phyloP scores from a whole-genome alignment of 2,329 filamentous ascomycete genomes.

The Exophiala xenobiotica region DNA sequence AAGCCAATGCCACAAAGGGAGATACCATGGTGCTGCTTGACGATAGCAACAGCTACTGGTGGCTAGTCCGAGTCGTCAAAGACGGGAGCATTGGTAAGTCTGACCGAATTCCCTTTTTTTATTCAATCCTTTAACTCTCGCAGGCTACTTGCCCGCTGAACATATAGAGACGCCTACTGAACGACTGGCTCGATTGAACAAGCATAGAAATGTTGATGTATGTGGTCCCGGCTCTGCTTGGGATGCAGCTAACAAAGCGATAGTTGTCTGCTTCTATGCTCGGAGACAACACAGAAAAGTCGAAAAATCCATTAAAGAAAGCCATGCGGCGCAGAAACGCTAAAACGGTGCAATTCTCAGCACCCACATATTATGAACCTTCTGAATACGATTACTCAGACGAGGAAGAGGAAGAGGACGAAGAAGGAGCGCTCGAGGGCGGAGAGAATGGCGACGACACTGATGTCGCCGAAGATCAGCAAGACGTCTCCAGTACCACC shows the following conservation, averaged over 20 bases:
- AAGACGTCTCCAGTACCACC: constrained; percentile 35
- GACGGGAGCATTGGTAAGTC: constrained; percentile 83
- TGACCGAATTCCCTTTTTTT: background rate
- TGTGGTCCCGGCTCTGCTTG: constrained; percentile 37
- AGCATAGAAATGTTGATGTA: constrained; percentile 97
- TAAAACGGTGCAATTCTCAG: constrained; percentile 82
- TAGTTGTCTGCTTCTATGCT: constrained; percentile 70
- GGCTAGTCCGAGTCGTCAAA: constrained; percentile 95
- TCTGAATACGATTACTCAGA: constrained; percentile 83
- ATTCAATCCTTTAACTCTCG: constrained; percentile 27
- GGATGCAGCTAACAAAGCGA: constrained; percentile 25
- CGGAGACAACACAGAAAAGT: constrained; percentile 72
- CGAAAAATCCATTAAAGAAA: constrained; percentile 78
- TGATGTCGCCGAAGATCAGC: constrained; percentile 42
- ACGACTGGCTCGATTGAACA: constrained; percentile 87
- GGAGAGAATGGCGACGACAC: constrained; percentile 46
- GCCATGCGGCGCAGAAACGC: constrained; percentile 77
- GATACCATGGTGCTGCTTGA: constrained; percentile 98
- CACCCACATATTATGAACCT: constrained; percentile 84
- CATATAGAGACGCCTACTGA: constrained; percentile 98
- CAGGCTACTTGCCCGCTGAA: constrained; percentile 93
- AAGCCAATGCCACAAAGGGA: constrained; percentile 96
- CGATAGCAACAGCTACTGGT: constrained; percentile 99
- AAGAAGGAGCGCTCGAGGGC: constrained; percentile 40
- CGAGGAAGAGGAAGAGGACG: constrained; percentile 64